Conservation (phyloP, 202 grass and related monocot genomes). For the Cymbopogon flexuosus region DNA sequence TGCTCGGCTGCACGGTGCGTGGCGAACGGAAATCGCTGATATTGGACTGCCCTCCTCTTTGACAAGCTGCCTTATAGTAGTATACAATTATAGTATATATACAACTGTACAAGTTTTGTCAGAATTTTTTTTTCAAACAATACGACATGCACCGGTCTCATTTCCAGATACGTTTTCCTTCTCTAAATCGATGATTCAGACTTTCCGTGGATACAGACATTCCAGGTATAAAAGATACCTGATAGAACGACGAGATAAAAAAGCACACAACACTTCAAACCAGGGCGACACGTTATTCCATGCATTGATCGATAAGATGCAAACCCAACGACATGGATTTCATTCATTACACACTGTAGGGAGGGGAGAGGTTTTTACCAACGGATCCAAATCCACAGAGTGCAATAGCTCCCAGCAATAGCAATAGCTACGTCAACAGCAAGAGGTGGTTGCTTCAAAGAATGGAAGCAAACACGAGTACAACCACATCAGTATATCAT, state of each 20-base stretch:
- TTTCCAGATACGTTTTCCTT: not conserved
- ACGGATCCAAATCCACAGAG: conserved; percentile 45
- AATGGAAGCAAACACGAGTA: conserved; percentile 59
- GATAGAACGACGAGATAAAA: not conserved
- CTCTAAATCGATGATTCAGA: not conserved
- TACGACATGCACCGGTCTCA: not conserved
- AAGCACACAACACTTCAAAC: not conserved
- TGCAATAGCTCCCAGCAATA: conserved; percentile 42
- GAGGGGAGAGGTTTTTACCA: conserved; percentile 28
- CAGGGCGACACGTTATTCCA: conserved; percentile 31
- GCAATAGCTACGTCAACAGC: conserved; percentile 58
- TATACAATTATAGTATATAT: not conserved
- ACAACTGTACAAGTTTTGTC: not conserved
- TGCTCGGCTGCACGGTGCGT: not conserved
- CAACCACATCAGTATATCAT: conserved; percentile 54
- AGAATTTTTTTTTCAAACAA: not conserved
- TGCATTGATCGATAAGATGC: conserved; percentile 27
- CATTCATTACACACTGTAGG: conserved; percentile 54
- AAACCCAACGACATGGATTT: conserved; percentile 47
- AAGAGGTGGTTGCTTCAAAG: conserved; percentile 75
- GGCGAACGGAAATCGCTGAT: conserved; percentile 12
- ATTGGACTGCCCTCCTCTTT: conserved; percentile 31
- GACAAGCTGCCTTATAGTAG: not conserved
- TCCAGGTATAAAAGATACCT: not conserved
- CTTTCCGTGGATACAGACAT: not conserved